phyloP scores from a whole-genome alignment of 75 land plant genomes.

The Pseudotsuga menziesii region DNA sequence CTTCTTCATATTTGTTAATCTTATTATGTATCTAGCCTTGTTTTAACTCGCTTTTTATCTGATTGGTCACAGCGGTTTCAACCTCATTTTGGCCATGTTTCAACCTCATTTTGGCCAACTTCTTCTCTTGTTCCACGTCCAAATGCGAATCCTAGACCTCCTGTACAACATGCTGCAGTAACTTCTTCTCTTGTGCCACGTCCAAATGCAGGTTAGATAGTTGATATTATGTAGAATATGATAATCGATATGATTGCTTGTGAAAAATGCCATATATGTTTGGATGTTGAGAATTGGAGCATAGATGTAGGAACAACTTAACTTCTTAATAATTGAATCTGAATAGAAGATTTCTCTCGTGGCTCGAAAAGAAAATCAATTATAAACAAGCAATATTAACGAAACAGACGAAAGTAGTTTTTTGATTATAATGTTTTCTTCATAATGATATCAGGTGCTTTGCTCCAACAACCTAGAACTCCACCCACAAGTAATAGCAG shows the following conservation, averaged over 20 bases:
- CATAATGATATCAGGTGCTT: conserved; percentile 45
- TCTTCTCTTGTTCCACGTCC: too few relatives aligned
- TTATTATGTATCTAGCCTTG: too few relatives aligned
- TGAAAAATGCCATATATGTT: background rate
- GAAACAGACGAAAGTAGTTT: too few relatives aligned
- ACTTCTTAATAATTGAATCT: background rate
- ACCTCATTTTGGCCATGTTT: too few relatives aligned
- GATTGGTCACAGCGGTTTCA: too few relatives aligned
- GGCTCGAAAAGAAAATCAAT: background rate
- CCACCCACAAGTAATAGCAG: conserved; percentile 36
- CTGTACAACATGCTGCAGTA: conserved; percentile 57
- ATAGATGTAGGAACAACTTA: background rate
- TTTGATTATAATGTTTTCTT: background rate
- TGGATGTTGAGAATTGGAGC: too few relatives aligned
- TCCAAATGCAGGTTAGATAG: conserved; percentile 31
- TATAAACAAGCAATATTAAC: too few relatives aligned
- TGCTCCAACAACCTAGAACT: conserved; percentile 64
- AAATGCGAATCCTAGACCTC: conserved; percentile 54
- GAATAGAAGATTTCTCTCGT: background rate
- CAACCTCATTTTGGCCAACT: too few relatives aligned
- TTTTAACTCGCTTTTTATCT: too few relatives aligned
- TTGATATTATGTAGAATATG: background rate
- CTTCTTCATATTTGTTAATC: too few relatives aligned
- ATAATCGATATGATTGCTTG: too few relatives aligned
- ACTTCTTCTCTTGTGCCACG: conserved; percentile 60